phyloP scores from a whole-genome alignment of 2,329 filamentous ascomycete genomes.

The Alternaria incomplexa region DNA sequence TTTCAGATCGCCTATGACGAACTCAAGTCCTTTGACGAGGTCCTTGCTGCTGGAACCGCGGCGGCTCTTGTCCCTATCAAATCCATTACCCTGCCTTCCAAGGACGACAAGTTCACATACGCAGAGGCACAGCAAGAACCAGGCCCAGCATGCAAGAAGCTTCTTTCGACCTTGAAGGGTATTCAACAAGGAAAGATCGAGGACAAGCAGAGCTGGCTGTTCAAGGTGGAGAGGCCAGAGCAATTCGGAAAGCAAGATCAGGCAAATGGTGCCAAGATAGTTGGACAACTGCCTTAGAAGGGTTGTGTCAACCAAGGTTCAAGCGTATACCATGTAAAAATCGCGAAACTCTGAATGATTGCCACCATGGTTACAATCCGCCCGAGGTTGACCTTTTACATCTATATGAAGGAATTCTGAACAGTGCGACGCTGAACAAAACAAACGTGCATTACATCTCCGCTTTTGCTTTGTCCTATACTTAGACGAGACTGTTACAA shows the following conservation, averaged over 20 bases:
- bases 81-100: slow-evolving; percentile 77
- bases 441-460: not conserved
- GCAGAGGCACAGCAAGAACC: slow-evolving; percentile 67
- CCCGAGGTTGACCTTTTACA: not conserved
- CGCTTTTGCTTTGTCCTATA: not conserved
- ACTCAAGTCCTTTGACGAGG: slow-evolving; percentile 70
- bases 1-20: slow-evolving; percentile 70
- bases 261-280: slow-evolving; percentile 29
- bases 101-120: slow-evolving; percentile 63
- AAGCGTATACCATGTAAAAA: not conserved
- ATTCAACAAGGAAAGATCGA: slow-evolving; percentile 82
- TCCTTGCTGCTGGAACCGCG: slow-evolving; percentile 91
- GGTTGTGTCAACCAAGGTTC: not conserved
- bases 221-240: slow-evolving; percentile 51
- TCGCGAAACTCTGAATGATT: too few species aligned
- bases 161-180: slow-evolving; percentile 78
- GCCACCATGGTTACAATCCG: not conserved
- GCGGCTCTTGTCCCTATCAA: slow-evolving; percentile 90
- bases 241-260: slow-evolving; percentile 39
- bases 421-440: not conserved
- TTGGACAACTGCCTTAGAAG: slow-evolving; percentile 44
- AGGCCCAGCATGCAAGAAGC: slow-evolving; percentile 73
- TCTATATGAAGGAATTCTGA: not conserved
- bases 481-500: not conserved
- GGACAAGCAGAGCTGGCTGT: slow-evolving; percentile 78